Conservation (phyloP, 108 stramenopile genomes). For the Conticribra guillardii region DNA sequence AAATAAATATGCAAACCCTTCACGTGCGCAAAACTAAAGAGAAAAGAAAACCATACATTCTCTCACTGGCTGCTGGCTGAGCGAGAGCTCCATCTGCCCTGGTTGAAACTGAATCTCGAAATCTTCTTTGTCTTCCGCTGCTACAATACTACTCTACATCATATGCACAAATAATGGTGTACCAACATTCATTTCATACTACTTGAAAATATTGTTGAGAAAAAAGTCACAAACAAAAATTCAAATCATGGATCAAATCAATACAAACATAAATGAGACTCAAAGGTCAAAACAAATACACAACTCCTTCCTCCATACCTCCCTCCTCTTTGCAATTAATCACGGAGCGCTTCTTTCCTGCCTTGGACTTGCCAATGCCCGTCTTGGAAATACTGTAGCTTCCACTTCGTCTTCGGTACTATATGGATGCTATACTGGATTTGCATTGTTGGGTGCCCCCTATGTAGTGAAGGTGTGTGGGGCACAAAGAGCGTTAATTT, state of each 20-base stretch:
- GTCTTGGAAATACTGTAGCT: constrained; percentile 61
- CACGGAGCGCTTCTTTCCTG: constrained; percentile 65
- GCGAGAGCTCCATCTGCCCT: too few species aligned
- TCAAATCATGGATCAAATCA: not conserved
- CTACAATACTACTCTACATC: too few species aligned
- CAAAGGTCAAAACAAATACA: constrained; percentile 18
- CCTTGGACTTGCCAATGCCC: constrained; percentile 62
- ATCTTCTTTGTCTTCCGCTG: too few species aligned
- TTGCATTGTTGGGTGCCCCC: constrained; percentile 66
- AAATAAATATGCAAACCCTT: too few species aligned
- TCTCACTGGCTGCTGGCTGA: too few species aligned
- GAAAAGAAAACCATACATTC: too few species aligned
- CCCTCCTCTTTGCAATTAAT: constrained; percentile 68
- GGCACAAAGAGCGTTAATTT: constrained; percentile 54
- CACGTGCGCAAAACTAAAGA: too few species aligned
- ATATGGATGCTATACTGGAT: constrained; percentile 69
- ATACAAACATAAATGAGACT: not conserved
- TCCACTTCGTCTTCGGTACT: constrained; percentile 65
- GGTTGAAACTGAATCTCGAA: too few species aligned
- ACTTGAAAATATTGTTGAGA: too few species aligned
- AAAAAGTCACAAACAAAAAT: too few species aligned
- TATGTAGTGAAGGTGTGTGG: constrained; percentile 64
- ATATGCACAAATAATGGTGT: too few species aligned
- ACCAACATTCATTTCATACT: too few species aligned
- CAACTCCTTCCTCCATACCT: constrained; percentile 56